These are phyloP conservation scores for Fusarium burgessii DNA, from an alignment of 2,329 filamentous ascomycete genomes.

Conservation along the genomic window DNA sequence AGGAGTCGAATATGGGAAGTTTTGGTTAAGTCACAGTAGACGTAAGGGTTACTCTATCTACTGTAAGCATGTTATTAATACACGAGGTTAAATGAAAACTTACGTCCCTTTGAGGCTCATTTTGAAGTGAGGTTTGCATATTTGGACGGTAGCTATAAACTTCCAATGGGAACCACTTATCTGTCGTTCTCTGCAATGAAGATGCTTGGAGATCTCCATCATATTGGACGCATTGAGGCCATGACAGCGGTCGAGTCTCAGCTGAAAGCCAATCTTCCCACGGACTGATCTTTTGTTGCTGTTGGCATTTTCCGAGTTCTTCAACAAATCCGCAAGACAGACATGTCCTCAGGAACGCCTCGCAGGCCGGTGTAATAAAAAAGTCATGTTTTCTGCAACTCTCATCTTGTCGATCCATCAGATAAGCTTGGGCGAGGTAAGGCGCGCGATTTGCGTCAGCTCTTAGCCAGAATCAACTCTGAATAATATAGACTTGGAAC, in stretches of 20 bases:
- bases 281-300: accelerated
- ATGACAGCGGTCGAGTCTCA: accelerated
- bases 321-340: neutral
- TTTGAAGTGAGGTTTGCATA: accelerated
- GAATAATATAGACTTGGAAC: no score
- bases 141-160: neutral
- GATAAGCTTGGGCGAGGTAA: accelerated
- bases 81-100: accelerated
- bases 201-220: accelerated
- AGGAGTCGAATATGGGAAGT: neutral
- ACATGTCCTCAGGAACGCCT: neutral
- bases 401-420: neutral
- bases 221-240: neutral
- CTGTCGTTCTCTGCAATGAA: accelerated
- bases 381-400: neutral
- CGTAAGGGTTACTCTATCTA: accelerated
- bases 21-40: neutral
- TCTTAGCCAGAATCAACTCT: no score
- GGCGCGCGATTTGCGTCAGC: no score
- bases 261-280: neutral
- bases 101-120: neutral
- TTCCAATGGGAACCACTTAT: accelerated
- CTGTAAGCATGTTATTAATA: accelerated
- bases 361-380: accelerated
- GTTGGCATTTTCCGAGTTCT: accelerated